A percentile compares a stretch with the other conserved stretches of the same genome.
These are phyloP conservation scores for Plasmodium adleri DNA, from an alignment of 169 alveolate genomes.

Conservation along the genomic window DNA sequence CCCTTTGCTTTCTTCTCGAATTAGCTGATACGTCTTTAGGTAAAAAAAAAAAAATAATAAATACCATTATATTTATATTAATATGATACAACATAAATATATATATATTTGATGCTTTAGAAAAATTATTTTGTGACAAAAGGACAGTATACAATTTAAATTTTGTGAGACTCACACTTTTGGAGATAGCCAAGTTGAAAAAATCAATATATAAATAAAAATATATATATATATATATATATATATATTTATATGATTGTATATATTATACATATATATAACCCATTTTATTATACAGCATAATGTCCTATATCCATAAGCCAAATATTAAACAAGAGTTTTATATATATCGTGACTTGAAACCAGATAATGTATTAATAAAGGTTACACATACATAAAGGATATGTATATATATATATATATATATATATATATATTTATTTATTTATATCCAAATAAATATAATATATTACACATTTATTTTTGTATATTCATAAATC, in stretches of 20 bases:
- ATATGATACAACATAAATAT: background rate
- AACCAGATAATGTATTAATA: slow-evolving; percentile 51
- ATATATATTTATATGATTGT: background rate
- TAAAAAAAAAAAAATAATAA: background rate
- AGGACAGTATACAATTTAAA: slow-evolving; percentile 25
- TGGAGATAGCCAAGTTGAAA: slow-evolving; percentile 65
- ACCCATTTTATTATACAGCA: slow-evolving; percentile 9
- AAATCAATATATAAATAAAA: background rate
- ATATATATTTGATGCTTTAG: background rate
- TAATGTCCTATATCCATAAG: slow-evolving; percentile 65
- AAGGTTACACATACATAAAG: slow-evolving; percentile 12
- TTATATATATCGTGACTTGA: slow-evolving; percentile 64
- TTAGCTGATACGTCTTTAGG: slow-evolving; percentile 69
- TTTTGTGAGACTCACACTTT: slow-evolving; percentile 48
- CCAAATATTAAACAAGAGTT: slow-evolving; percentile 24
- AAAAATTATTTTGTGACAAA: slow-evolving; percentile 42
- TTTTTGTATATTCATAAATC: background rate
- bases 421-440: background rate
- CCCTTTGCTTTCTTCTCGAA: slow-evolving; percentile 50
- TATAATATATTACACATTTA: background rate
- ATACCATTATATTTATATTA: background rate
- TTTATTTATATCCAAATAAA: background rate
- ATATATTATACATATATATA: slow-evolving; percentile 11
- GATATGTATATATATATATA: background rate
- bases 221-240: background rate